Base-by-base conservation (phyloP, 768 basidiomycete genomes). In the Serendipita sp. region DNA sequence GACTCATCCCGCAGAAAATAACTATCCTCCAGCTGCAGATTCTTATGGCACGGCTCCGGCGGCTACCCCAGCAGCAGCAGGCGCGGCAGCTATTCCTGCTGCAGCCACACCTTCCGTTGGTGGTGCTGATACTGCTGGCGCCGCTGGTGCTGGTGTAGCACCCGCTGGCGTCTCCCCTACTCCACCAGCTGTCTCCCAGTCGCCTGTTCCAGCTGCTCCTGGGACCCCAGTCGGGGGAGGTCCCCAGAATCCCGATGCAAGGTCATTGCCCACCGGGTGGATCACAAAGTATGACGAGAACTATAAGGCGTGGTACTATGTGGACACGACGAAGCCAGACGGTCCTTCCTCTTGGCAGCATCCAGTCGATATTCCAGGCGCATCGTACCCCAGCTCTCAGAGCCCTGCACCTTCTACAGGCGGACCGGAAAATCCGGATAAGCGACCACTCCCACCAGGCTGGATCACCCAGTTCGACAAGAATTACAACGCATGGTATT, bases 241-340 rank as follows among this genome's bases (percentile, higher is more conserved):
- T 28, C 11, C 13, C 10, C 11, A 54, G 53, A 54, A 54, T 54
- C 53, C 53, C 10, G 53, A 54, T 54, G 30, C 16, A 54, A 15
- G 58, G n/a, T 37, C 64, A 2, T 62, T 67, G n/a, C 66, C 67
- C 2, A 53, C 60, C 8, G 66, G 66, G n/a, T 67, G 65, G 66
- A 53, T 35, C 3, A 37, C 58, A 11, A 58, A 67, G 30, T 67
- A 45, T 45, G 65, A 66, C 63, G 10, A 35, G 3, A 64, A 63
- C 34, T 64, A 67, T 44, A 58, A 66, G 34, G 37, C 45, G 8
- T 34, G 45, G 66, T 67, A 47, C 47, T 67, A 65, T 34, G 45
- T 66, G 60, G 64, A 67, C 44, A 45, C 65, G 34, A 38, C 7
- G 18, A 13, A 18, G 4, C 13, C 37, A 18, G 38, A n/a, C 5